Base-by-base conservation (phyloP, 2,329 filamentous ascomycete species). In the Sporothrix luriei region DNA sequence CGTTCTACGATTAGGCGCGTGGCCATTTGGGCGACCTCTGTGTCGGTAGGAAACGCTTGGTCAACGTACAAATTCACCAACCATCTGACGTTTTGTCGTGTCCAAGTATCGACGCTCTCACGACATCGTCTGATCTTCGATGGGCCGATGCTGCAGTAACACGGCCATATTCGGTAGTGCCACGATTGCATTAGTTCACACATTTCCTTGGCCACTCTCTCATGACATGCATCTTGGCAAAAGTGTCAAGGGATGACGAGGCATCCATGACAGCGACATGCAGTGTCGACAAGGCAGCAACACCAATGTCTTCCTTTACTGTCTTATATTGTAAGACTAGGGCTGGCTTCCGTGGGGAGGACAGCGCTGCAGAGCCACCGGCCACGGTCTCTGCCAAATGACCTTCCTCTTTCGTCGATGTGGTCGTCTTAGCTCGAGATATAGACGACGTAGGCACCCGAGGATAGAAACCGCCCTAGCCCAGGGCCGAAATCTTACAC, bases 321-420 rank as follows among this genome's bases (percentile, higher is more conserved):
- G n/a, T n/a, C n/a, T 33, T 29, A 3, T 29, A 29, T 29, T 33
- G 7, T 33, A 33, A 9, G 6, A 33, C n/a, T 9, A 33, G 6
- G 9, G 33, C n/a, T n/a, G 2, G 33, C 33, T 7, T 33, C 33
- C 33, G 5, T 33, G 33, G 6, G 33, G 33, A 6, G 33, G 33
- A 33, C 33, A 19, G 13, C 7, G 55, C 55, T 24, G 55, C 24
- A 43, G 55, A 21, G 10, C 10, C 43, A 10, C 24, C 5, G 29
- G 19, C 11, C 55, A 59, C 40, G 33, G 2, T 38, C 33, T 38
- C 21, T 13, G 38, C 38, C 55, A 13, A n/a, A 61, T 7, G 55
- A 61, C 55, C n/a, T 61, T 61, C 55, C 55, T 61, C n/a, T 61
- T 61, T 43, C 19, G 33, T 61, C 55, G 49, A 52, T 52, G 10